Evolutionary conservation across 2,329 filamentous ascomycete species (phyloP).

Genomic region (Talaromyces sp.): DNA sequence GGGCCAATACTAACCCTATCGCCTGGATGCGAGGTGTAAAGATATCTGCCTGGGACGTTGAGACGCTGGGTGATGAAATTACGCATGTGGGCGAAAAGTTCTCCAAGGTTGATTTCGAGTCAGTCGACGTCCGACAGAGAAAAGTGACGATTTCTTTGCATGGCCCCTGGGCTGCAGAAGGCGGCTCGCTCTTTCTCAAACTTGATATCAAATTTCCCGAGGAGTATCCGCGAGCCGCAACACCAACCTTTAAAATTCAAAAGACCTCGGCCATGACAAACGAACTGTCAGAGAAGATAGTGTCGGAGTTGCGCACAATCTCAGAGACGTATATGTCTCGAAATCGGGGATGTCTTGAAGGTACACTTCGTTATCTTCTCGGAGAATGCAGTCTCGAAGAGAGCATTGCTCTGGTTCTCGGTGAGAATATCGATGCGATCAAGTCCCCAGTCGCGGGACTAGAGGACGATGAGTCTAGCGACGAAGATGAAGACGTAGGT

Average conservation of each 20-base stretch:
- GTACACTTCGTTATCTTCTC: constrained; percentile 56
- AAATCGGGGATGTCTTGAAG: constrained; percentile 55
- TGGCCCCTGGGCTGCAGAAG: constrained; percentile 55
- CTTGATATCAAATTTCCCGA: constrained; percentile 55
- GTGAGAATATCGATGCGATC: constrained; percentile 52
- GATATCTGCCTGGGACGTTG: constrained; percentile 50
- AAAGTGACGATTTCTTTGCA: constrained; percentile 53
- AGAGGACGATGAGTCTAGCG: constrained; percentile 74
- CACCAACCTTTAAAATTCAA: constrained; percentile 51
- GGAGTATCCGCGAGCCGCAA: constrained; percentile 50
- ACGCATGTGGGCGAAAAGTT: constrained; percentile 57
- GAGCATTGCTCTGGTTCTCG: constrained; percentile 47
- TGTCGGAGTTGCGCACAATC: constrained; percentile 50
- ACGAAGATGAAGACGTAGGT: constrained; percentile 62
- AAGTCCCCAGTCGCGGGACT: constrained; percentile 40
- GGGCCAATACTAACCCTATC: constrained; percentile 54
- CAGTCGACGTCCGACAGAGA: constrained; percentile 51
- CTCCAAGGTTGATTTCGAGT: constrained; percentile 56
- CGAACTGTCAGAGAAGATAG: constrained; percentile 46
- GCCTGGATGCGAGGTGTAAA: constrained; percentile 63
- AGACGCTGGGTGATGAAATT: constrained; percentile 57
- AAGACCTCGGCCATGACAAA: constrained; percentile 54
- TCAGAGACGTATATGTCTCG: constrained; percentile 50
- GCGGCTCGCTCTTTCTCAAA: constrained; percentile 51
- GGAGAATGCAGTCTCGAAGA: constrained; percentile 57